Evolutionary conservation across 1,139 yeast genomes (phyloP), one percentile per base, ranked within the genome.

Genomic region (Suhomyces panamericanus): DNA sequence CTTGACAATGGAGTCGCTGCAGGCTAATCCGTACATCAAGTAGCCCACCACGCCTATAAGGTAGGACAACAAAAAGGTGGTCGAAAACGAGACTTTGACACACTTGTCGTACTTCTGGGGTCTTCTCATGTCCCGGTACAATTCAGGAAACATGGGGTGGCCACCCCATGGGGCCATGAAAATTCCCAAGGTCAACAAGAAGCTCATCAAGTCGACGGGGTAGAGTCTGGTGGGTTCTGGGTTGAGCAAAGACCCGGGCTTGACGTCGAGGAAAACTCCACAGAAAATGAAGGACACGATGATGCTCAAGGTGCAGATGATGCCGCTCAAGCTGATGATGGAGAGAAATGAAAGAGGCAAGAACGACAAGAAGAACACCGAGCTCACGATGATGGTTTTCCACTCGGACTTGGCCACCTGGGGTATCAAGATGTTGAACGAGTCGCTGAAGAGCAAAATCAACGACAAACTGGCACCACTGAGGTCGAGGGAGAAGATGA

Each of bases 81-180:
- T 47, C 2, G 61, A 53, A 49, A 72, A 74, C 3, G 78, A 62
- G 13, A 64, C 47, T 41, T 62, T 60, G 43, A 69, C 59, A 42
- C 69, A 59, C 9, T 45, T 44, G 15, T 51, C 49, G 49, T 55
- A 74, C 45, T 69, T 72, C n/a, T 51, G 37, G 2, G 93, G 91
- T 56, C 85, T 91, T 57, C 89, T 78, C 95, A 87, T 87, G 62
- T 87, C 96, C 38, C 85, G 74, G 62, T 82, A 85, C 42, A 87
- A 70, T 57, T 86, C 88, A 1, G 95, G 95, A 55, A 86, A 86
- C 16, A 87, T 87, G 1, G 95, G 90, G 62, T 87, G 95, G 3
- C 95, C 96, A 50, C 95, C 95, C 87, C 93, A 87, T 13, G 93
- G 91, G 8, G 95, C 87, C 84, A 87, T 84, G 53, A 86, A 77